Conservation (phyloP, 768 basidiomycete genomes). For the Dioszegia hungarica region DNA sequence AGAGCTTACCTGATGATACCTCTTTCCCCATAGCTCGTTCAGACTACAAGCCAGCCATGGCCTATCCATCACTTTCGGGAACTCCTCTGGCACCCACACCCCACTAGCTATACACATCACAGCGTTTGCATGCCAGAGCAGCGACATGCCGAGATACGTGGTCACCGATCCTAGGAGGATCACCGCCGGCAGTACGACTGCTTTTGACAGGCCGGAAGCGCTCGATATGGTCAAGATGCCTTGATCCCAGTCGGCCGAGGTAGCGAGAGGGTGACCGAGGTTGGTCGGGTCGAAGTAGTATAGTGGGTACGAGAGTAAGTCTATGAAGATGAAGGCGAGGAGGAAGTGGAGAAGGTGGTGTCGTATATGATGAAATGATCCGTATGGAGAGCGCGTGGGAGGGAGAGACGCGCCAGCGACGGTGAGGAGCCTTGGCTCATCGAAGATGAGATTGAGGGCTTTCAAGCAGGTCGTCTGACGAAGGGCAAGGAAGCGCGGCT, state of each 20-base stretch:
- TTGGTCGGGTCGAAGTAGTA: conserved; percentile 2
- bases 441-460: conserved; percentile 7
- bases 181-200: background rate
- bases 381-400: background rate
- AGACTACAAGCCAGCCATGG: conserved; percentile 5
- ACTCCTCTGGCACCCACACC: conserved; percentile 8
- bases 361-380: too few species aligned
- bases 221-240: background rate
- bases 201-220: background rate
- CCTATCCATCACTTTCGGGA: conserved; percentile 4
- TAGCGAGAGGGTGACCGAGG: background rate
- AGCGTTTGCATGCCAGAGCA: background rate
- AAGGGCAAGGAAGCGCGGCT: background rate
- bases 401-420: conserved; percentile 4
- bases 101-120: conserved; percentile 4
- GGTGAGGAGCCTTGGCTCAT: conserved; percentile 4
- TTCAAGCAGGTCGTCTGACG: conserved; percentile 1
- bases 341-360: background rate
- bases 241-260: background rate
- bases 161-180: background rate
- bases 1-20: conserved; percentile 15
- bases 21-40: conserved; percentile 8
- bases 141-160: background rate
- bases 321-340: background rate
- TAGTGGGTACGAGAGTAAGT: background rate